Evolutionary conservation across 106 monocot genomes (phyloP), one percentile per base, ranked within the genome.

Genomic region (Amphibolis antarctica): DNA sequence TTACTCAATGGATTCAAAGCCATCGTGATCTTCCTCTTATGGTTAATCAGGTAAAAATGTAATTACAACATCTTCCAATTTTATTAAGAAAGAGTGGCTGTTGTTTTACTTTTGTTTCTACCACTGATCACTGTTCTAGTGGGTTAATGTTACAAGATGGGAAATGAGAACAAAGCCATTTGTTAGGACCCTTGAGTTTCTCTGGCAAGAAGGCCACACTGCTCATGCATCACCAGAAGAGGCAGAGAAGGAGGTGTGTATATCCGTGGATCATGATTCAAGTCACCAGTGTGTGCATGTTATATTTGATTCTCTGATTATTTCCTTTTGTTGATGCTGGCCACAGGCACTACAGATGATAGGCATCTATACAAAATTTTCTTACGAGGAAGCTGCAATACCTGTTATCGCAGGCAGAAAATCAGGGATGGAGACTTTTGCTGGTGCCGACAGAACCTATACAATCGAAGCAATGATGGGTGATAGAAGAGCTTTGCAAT

Each of bases 381-480:
- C 96, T 71, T 87, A 90, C 51, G 89, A 90, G 71, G 73, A 87
- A 82, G 96, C 96, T 74, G 96, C 90, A 72, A 86, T 98, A 78
- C 96, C 96, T 74, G 96, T 98, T 75, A 84, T 98, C 70, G 71
- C 75, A 70, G 96, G 96, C 75, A 70, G 90, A 64, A 98, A 98
- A 79, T 90, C 96, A 62, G 86, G 46, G 64, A 58, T 57, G 36
- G 96, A 98, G 69, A 90, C 96, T 47, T 98, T 98, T 84, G 90
- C 96, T 74, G 96, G 96, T 69, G 90, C 96, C 55, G 69, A 65
- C 51, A 78, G 82, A 70, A 87, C 96, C 1, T 98, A 98, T 65
- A 98, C 96, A 49, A 98, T 98, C 70, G 96, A 98, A 79, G 96
- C 90, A 71, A 98, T 98, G 96, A 98, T 98, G 96, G 96, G 96